These are phyloP conservation scores for Suillus variegatus DNA, from an alignment of 768 basidiomycete genomes.

Conservation along the genomic window DNA sequence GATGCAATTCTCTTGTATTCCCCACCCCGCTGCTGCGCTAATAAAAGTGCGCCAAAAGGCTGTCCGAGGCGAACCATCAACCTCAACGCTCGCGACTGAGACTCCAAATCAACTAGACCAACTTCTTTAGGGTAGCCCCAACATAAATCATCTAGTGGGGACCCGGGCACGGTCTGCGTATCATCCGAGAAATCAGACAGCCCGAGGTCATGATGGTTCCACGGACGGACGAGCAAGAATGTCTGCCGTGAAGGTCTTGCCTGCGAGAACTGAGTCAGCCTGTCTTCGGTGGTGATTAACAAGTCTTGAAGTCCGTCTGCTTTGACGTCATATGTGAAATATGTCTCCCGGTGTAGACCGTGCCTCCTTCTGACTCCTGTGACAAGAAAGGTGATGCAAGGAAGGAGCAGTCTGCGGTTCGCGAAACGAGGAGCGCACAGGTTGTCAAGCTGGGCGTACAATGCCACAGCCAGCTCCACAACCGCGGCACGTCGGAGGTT, in stretches of 20 bases:
- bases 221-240: background rate
- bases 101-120: background rate
- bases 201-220: background rate
- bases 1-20: constrained; percentile 12
- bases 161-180: background rate
- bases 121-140: background rate
- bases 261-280: background rate
- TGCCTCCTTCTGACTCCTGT: background rate
- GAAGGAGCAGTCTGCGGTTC: background rate
- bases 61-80: constrained; percentile 4
- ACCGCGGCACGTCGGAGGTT: background rate
- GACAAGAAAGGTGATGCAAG: background rate
- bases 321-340: background rate
- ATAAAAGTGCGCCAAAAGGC: constrained; percentile 8
- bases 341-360: background rate
- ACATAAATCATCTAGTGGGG: background rate
- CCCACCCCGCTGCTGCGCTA: background rate
- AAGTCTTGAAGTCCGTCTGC: background rate
- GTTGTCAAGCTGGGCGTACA: background rate
- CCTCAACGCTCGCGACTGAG: background rate
- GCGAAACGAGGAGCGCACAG: background rate
- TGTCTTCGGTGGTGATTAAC: background rate
- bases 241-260: background rate
- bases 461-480: background rate
- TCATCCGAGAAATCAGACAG: background rate